Evolutionary conservation across 768 basidiomycete genomes (phyloP).

Genomic region (Inosperma sp.): DNA sequence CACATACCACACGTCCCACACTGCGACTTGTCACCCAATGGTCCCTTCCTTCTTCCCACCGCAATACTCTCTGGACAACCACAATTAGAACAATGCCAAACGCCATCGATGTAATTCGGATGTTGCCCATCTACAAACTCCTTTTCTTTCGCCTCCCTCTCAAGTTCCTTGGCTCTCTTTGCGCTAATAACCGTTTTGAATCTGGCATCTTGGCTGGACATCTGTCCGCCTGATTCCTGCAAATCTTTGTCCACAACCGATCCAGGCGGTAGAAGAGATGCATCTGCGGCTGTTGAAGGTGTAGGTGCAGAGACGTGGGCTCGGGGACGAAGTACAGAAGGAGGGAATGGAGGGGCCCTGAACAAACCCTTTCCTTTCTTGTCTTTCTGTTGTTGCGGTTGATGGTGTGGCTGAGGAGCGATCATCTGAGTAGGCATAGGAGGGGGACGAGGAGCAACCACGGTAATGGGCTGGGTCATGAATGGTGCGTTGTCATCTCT

Average conservation of each 20-base stretch:
- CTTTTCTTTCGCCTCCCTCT: constrained; percentile 78
- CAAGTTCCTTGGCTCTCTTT: constrained; percentile 67
- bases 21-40: constrained; percentile 83
- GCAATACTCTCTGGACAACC: constrained; percentile 87
- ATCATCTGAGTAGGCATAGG: constrained; percentile 21
- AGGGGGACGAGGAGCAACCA: constrained; percentile 32
- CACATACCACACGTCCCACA: constrained; percentile 88
- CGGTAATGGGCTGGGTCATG: constrained; percentile 41
- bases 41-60: constrained; percentile 82
- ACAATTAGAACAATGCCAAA: constrained; percentile 95
- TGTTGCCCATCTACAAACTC: constrained; percentile 83
- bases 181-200: constrained; percentile 46
- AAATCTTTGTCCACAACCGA: constrained; percentile 21
- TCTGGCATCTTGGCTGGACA: constrained; percentile 41
- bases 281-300: constrained; percentile 63
- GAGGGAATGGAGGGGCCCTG: constrained; percentile 61
- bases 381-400: constrained; percentile 37
- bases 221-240: constrained; percentile 19
- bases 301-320: constrained; percentile 58
- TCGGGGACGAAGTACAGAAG: constrained; percentile 52
- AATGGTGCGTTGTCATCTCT: constrained; percentile 46
- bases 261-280: constrained; percentile 45
- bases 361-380: constrained; percentile 68
- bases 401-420: constrained; percentile 1
- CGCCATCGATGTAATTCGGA: constrained; percentile 73